Percentiles rank a stretch among this genome's conserved stretches.
Evolutionary conservation across 768 basidiomycete species (phyloP).

Genomic region (Polyporus arcularius): DNA sequence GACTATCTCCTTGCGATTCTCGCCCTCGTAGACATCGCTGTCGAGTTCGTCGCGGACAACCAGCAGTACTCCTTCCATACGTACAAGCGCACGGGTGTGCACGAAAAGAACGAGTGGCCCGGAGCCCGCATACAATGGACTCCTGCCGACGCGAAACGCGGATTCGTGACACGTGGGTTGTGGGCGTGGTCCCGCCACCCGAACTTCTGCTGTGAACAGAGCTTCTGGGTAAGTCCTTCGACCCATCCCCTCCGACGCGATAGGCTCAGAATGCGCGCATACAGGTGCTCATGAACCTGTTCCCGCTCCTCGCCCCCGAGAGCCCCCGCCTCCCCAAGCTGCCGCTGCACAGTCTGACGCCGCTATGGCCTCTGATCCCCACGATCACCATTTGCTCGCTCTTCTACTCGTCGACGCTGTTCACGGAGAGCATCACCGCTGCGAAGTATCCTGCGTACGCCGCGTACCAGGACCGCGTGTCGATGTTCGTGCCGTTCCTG

Average conservation of each 20-base stretch:
- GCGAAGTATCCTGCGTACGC: conserved; percentile 77
- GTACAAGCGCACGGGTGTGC: conserved; percentile 61
- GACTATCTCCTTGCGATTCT: conserved; percentile 65
- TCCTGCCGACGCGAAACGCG: conserved; percentile 67
- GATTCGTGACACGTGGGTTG: conserved; percentile 82
- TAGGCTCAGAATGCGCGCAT: background rate
- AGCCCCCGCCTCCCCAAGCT: conserved; percentile 26
- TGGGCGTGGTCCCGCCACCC: conserved; percentile 91
- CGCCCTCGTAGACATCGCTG: conserved; percentile 56
- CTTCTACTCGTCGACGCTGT: conserved; percentile 75
- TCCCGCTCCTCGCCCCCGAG: conserved; percentile 57
- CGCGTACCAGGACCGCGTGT: conserved; percentile 76
- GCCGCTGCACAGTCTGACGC: conserved; percentile 26
- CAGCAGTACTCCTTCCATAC: conserved; percentile 87
- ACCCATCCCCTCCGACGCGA: background rate
- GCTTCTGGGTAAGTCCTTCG: conserved; percentile 67
- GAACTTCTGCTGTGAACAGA: conserved; percentile 90
- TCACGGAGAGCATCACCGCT: conserved; percentile 78
- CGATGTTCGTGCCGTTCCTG: conserved; percentile 66
- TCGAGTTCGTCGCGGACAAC: conserved; percentile 88
- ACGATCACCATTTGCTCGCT: conserved; percentile 64
- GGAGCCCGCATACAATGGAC: conserved; percentile 70
- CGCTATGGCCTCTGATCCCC: conserved; percentile 48
- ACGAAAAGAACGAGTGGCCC: conserved; percentile 56
- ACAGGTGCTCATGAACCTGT: conserved; percentile 70